These are phyloP conservation scores for Escovopsis sp. DNA, from an alignment of 2,329 filamentous ascomycete genomes.

Conservation along the genomic window DNA sequence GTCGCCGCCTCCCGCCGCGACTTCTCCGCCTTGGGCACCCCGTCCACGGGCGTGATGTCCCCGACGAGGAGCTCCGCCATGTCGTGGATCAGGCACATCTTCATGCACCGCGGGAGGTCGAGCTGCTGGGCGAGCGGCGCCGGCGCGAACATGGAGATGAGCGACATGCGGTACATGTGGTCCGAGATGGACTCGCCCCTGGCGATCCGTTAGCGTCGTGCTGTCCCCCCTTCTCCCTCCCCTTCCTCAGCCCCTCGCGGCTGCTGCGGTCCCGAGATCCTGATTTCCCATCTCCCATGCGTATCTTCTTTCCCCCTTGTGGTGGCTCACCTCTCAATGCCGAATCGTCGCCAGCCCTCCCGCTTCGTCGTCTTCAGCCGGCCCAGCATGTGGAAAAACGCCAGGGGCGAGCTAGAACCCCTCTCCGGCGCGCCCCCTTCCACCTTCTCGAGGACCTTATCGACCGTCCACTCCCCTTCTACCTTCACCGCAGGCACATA, in stretches of 20 bases:
- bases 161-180: constrained; percentile 99
- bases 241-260: too few relatives aligned
- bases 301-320: too few relatives aligned
- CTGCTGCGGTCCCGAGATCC: too few relatives aligned
- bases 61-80: constrained; percentile 94
- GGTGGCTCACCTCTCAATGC: constrained; percentile 41
- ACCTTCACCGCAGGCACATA: constrained; percentile 24
- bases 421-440: constrained; percentile 37
- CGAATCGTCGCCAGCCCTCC: constrained; percentile 88
- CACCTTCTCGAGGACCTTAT: constrained; percentile 51
- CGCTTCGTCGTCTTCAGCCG: constrained; percentile 91
- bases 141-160: constrained; percentile 87
- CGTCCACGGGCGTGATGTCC: constrained; percentile 89
- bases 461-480: constrained; percentile 36
- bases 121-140: constrained; percentile 53
- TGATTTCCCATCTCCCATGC: too few relatives aligned
- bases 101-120: constrained; percentile 71
- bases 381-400: constrained; percentile 91
- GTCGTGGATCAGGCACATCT: constrained; percentile 93
- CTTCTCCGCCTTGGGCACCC: constrained; percentile 76
- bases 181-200: constrained; percentile 85
- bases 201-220: background rate
- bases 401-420: constrained; percentile 56
- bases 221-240: too few relatives aligned
- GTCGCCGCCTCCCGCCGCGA: constrained; percentile 69